Base-by-base conservation (phyloP, 2,329 filamentous ascomycete species). In the Pyrenophora graminea region DNA sequence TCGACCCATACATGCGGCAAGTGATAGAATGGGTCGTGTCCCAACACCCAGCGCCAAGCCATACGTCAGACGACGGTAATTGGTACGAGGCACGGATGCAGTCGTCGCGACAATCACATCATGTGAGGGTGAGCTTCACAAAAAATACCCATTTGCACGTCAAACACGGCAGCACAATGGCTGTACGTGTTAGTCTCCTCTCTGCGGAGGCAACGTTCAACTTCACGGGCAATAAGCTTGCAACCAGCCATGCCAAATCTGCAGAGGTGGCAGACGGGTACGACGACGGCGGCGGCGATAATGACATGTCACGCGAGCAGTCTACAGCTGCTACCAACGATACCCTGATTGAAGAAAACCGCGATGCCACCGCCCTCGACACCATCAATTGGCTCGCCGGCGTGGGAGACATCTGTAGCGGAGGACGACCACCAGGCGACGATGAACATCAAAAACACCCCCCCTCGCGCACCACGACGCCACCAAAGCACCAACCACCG, bases 21-120 rank as follows among this genome's bases (percentile, higher is more conserved):
- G 36, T 10, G 23, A 23, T 25, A 19, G 36, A 23, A 21, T 46
- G 32, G 27, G 15, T 25, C 23, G 23, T 9, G 38, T 41, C 40
- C 38, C n/a, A 37, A 46, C 9, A 41, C 6, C 7, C 15, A 18
- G 34, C 30, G 49, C 49, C 45, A 52, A 48, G 49, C 34, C 49
- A 43, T 30, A 52, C 49, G 49, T 52, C 49, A 52, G 49, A 48
- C 30, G 17, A 34, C 25, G 44, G 48, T 51, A 48, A 48, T 48
- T 42, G 15, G 15, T 27, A 32, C 31, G 25, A 42, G 19, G 44
- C 39, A 42, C 34, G 9, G 48, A 30, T 51, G 23, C 37, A 21
- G 19, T 21, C n/a, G n/a, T 10, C 38, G 32, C 37, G 27, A 21
- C 41, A 15, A 40, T 15, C 15, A 15, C 1, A 25, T 9, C 23